Conservation (phyloP, 2,329 filamentous ascomycete genomes). For the Tolypocladium amazonense region DNA sequence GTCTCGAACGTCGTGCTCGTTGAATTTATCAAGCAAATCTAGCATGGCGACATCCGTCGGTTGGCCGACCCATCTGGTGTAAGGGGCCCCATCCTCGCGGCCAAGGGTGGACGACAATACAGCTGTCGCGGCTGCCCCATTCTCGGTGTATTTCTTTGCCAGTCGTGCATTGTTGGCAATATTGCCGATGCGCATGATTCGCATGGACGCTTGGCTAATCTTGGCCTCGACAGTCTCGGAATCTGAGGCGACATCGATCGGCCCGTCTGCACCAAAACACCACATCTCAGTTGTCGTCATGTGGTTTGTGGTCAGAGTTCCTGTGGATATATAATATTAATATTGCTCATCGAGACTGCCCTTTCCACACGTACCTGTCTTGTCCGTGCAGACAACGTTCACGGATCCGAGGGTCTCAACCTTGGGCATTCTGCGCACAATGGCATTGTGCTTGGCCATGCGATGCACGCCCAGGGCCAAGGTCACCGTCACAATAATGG, state of each 20-base stretch:
- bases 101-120: conserved; percentile 78
- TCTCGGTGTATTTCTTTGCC: conserved; percentile 59
- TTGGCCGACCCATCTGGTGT: conserved; percentile 91
- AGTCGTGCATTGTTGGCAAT: conserved; percentile 91
- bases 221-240: conserved; percentile 43
- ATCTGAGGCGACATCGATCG: conserved; percentile 43
- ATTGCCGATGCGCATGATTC: conserved; percentile 84
- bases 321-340: conserved; percentile 21
- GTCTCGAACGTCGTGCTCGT: conserved; percentile 83
- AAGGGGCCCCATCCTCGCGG: conserved; percentile 43
- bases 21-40: conserved; percentile 81
- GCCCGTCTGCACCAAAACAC: conserved; percentile 64
- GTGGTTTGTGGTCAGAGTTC: conserved; percentile 92
- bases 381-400: conserved; percentile 98
- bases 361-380: conserved; percentile 49
- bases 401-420: conserved; percentile 98
- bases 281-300: conserved; percentile 97
- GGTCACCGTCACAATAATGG: conserved; percentile 97
- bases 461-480: conserved; percentile 87
- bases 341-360: neutral
- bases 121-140: conserved; percentile 56
- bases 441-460: conserved; percentile 92
- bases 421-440: conserved; percentile 89
- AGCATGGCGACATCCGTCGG: conserved; percentile 97
- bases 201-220: conserved; percentile 63